phyloP scores from a whole-genome alignment of 78 protist species.

The Dictyostelium firmibasis region DNA sequence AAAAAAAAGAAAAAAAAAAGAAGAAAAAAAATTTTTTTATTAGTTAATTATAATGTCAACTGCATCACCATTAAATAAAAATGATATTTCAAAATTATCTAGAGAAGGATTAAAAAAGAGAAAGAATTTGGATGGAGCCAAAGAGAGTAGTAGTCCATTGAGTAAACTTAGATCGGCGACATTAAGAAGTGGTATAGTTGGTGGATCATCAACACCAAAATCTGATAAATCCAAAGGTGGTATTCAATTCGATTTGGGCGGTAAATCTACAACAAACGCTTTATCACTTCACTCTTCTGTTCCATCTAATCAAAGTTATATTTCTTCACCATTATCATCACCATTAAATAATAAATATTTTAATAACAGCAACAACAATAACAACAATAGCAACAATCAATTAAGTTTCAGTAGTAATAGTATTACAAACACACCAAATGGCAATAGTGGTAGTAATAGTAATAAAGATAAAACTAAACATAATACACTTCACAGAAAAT shows the following conservation, averaged over 20 bases:
- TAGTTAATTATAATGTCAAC: slow-evolving; percentile 5
- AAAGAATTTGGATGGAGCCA: slow-evolving; percentile 59
- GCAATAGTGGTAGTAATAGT: no score
- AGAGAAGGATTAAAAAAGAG: slow-evolving; percentile 35
- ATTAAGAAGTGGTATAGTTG: neutral
- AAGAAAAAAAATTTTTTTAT: neutral
- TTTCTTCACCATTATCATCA: slow-evolving; percentile 6
- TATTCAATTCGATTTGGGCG: slow-evolving; percentile 40
- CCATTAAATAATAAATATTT: neutral
- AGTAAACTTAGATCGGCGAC: slow-evolving; percentile 46
- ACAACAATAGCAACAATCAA: neutral
- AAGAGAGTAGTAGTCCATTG: slow-evolving; percentile 60
- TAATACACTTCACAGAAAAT: slow-evolving; percentile 31
- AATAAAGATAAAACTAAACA: neutral
- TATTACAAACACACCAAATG: neutral
- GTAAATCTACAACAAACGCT: slow-evolving; percentile 71
- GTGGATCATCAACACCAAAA: slow-evolving; percentile 3
- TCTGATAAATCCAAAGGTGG: slow-evolving; percentile 14
- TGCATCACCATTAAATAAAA: slow-evolving; percentile 27
- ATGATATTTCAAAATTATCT: slow-evolving; percentile 4
- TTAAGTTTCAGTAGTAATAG: neutral
- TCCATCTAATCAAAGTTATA: slow-evolving; percentile 12
- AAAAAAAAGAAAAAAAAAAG: neutral
- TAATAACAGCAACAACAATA: neutral
- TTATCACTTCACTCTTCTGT: slow-evolving; percentile 57